Evolutionary conservation across 805 yeast species (phyloP).

Genomic region (Starmerella sp.): DNA sequence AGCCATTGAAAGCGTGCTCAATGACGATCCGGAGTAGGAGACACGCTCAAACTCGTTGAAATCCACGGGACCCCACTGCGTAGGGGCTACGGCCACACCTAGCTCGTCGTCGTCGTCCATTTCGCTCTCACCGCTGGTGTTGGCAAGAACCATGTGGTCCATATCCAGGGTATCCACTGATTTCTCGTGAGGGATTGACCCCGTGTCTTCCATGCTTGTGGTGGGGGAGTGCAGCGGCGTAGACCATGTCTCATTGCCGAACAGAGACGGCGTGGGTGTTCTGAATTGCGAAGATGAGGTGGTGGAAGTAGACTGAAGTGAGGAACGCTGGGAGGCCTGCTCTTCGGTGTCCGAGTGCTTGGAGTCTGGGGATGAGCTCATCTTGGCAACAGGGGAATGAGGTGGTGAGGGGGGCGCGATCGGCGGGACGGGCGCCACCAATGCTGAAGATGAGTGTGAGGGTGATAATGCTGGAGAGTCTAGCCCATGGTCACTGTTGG

Average conservation of each 20-base stretch:
- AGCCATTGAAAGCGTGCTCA: constrained; percentile 16
- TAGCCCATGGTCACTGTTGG: neutral
- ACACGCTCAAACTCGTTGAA: constrained; percentile 10
- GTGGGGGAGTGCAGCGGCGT: constrained; percentile 5
- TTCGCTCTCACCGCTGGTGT: constrained; percentile 14
- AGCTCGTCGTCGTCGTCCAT: constrained; percentile 2
- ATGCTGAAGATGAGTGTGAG: neutral
- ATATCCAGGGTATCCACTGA: constrained; percentile 15
- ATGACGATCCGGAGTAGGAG: constrained; percentile 16
- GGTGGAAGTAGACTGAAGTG: neutral
- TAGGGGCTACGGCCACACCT: neutral
- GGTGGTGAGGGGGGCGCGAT: neutral
- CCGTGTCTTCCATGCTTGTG: neutral
- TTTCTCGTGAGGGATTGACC: constrained; percentile 10
- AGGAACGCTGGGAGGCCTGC: neutral
- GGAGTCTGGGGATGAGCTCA: neutral
- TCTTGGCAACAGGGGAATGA: neutral
- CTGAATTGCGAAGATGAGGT: constrained; percentile 1
- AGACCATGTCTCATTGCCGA: constrained; percentile 5
- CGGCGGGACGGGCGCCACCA: neutral
- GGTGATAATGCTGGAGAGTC: neutral
- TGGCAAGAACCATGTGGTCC: constrained; percentile 13
- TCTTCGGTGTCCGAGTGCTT: neutral
- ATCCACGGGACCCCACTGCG: constrained; percentile 9
- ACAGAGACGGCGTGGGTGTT: constrained; percentile 8